Base-by-base conservation (phyloP, 805 yeast species). In the Henningerozyma blattae region DNA sequence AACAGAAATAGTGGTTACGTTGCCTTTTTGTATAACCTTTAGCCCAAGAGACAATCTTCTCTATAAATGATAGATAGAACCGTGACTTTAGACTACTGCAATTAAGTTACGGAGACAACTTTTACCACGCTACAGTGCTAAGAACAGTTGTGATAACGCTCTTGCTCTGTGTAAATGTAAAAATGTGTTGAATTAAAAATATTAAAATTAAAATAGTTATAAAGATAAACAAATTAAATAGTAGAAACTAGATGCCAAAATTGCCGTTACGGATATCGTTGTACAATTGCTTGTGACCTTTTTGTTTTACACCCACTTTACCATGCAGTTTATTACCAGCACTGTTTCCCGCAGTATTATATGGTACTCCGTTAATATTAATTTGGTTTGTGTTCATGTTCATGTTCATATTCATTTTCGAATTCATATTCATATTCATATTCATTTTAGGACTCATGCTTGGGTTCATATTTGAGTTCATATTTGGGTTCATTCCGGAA, bases 231-330 rank as follows among this genome's bases (percentile, higher is more conserved):
- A 9, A 12, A 9, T 12, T 8, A 20, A 20, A 9, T 20, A 12
- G 8, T 20, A 12, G 24, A 20, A 24, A 24, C 40, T 56, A 78
- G 25, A 80, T 77, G 30, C 89, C 89, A 58, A 78, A 80, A 35
- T 67, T 67, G 20, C 80, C 81, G 36, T 70, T 73, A 46, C 71
- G 69, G 32, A 80, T 65, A 2, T 83, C 82, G 33, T 73, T 68
- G 44, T 85, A 65, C 30, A 80, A 62, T 34, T 67, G 64, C 28
- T 72, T 77, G 45, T 76, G 73, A 44, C 71, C 71, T 24, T 62
- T 54, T 17, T 50, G 58, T 33, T 58, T 52, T 31, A 51, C 48
- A 10, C 49, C 44, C 18, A 47, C 50, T 7, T 59, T 61, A 16
- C 68, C 69, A 43, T 68, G 74, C 6, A 67, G 44, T 41, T 60